Conservation (phyloP, 176 grass and related monocot genomes). For the Aegilops bicornis region DNA sequence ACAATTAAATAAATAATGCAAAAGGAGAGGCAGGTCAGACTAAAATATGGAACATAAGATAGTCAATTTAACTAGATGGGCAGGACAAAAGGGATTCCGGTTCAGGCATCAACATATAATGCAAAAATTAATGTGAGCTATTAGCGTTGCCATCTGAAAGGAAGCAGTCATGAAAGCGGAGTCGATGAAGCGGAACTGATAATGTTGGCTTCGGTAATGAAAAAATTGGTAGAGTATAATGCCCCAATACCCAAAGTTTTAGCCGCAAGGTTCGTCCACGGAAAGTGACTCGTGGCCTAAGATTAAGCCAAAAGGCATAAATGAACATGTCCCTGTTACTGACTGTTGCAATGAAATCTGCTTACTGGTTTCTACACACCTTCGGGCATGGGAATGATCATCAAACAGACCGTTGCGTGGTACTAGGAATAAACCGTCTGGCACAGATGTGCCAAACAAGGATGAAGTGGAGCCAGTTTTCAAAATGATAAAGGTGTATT, state of each 20-base stretch:
- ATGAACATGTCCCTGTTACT: conserved; percentile 8
- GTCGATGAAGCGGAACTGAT: background rate
- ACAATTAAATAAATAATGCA: background rate
- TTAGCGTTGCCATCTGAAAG: background rate
- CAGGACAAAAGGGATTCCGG: background rate
- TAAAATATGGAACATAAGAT: conserved; percentile 14
- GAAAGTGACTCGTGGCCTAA: background rate
- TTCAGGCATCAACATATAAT: background rate
- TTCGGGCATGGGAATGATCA: background rate
- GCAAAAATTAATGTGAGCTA: conserved; percentile 7
- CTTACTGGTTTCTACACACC: background rate
- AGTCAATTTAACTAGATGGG: background rate
- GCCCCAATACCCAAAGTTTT: background rate
- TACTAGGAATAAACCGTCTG: background rate
- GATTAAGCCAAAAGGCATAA: background rate
- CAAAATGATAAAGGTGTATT: conserved; percentile 3
- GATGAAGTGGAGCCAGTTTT: background rate
- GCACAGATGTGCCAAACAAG: background rate
- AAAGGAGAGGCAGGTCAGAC: background rate
- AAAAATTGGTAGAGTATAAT: background rate
- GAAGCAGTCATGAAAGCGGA: background rate
- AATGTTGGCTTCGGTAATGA: background rate
- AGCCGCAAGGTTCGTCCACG: background rate
- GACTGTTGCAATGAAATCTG: background rate
- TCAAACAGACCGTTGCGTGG: background rate